Conservation (phyloP, 345 rosid species). For the Mangifera indica region DNA sequence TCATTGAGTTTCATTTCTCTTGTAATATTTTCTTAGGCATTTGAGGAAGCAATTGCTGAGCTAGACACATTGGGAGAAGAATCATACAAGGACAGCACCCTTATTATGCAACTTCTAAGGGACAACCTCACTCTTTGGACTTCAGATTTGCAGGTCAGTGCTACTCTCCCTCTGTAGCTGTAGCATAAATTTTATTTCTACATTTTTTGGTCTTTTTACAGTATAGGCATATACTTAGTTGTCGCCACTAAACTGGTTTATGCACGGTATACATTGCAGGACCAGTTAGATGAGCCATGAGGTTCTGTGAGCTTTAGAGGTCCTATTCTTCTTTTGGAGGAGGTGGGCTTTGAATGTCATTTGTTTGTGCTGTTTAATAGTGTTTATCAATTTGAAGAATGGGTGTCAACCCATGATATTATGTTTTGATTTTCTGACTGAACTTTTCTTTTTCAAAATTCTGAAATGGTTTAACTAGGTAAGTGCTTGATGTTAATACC, state of each 20-base stretch:
- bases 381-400: slow-evolving; percentile 24
- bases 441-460: slow-evolving; percentile 19
- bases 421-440: slow-evolving; percentile 20
- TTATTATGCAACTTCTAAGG: slow-evolving; percentile 91
- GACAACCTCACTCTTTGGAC: slow-evolving; percentile 98
- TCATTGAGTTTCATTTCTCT: background rate
- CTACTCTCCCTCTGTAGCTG: background rate
- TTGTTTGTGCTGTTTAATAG: slow-evolving; percentile 28
- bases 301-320: slow-evolving; percentile 22
- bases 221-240: background rate
- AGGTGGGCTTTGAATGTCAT: slow-evolving; percentile 78
- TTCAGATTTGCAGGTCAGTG: slow-evolving; percentile 82
- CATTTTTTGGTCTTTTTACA: background rate
- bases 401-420: slow-evolving; percentile 15
- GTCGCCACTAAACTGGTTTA: background rate
- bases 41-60: slow-evolving; percentile 97
- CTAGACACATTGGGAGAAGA: slow-evolving; percentile 90
- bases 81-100: slow-evolving; percentile 99
- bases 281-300: slow-evolving; percentile 76
- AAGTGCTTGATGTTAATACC: slow-evolving; percentile 13
- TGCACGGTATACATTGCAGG: slow-evolving; percentile 39
- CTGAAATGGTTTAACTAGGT: slow-evolving; percentile 20
- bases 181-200: background rate
- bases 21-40: slow-evolving; percentile 47
- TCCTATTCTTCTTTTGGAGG: slow-evolving; percentile 49